Evolutionary conservation across 2,329 filamentous ascomycete genomes (phyloP), one percentile per base, ranked within the genome.

Genomic region (Grosmannia huntii): DNA sequence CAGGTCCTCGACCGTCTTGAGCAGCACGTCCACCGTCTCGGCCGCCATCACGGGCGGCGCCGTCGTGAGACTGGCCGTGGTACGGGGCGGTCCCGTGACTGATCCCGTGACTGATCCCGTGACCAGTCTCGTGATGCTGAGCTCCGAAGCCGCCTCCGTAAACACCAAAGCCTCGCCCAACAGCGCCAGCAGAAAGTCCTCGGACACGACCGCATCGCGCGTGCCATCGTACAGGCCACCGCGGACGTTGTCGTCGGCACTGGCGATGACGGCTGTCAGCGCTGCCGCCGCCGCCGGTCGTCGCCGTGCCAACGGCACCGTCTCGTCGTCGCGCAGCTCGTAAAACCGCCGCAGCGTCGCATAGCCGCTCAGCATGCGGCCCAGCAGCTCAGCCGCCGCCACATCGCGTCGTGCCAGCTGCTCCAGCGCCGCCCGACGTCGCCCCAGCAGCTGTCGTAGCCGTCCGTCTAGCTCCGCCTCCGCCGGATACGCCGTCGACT

Each of bases 341-440:
- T 95, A 97, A 74, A 92, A 96, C 64, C 85, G 86, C 41, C 92
- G 87, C 23, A 97, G 76, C 0, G 90, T 95, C 25, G 91, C 92
- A 67, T 97, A 97, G 25, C 92, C 92, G 68, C 89, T 94, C 11
- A 96, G 83, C 72, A 91, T 86, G 61, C 86, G 87, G 53, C 91
- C 89, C 3, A 97, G 77, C 12, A 96, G 80, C 64, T 88, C 81
- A 10, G 91, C 92, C 9, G 90, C 91, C 67, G 91, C 86, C 36
- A 87, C 74, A 65, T 96, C 92, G 57, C 86, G 79, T 28, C 80
- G 79, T 6, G 89, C 87, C 57, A 92, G 83, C 33, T 81, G 76
- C 58, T 85, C 82, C 3, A 97, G 76, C 0, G 87, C 86, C 16
- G 81, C 72, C 64, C 85, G 86, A 14, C 90, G 87, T 56, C 86